Base-by-base conservation (phyloP, 2,329 filamentous ascomycete species). In the Penicillium griseofulvum region DNA sequence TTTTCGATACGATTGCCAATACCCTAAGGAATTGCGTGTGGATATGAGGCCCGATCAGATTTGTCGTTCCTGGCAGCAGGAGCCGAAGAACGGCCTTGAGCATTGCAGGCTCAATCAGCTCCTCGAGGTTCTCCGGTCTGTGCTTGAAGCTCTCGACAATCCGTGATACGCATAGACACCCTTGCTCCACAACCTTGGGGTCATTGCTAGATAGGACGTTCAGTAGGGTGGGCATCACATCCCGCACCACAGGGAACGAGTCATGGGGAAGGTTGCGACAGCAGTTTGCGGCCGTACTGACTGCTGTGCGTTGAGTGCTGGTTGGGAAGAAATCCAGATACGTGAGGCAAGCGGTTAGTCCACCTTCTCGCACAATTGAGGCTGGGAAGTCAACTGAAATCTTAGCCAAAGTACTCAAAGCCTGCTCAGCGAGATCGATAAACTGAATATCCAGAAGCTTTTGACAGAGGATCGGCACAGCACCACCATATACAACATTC, bases 291-390 rank as follows among this genome's bases (percentile, higher is more conserved):
- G 95, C 94, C 12, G 93, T 99, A 3, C 92, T 97, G 8, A 99
- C 94, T 7, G 94, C 94, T 14, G 93, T 97, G 62, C 94, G 86
- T 74, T 99, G 94, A 2, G 94, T 97, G 73, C 93, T 94, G 0
- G 94, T 99, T 16, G 93, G 89, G 68, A 99, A 99, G 76, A 99
- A 99, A 71, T 99, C 94, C 55, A 99, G 83, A 70, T 94, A 97
- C 0, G 90, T 95, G 61, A 99, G 78, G 68, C 94, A 99, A n/a
- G 94, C 94, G 1, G 90, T 96, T 59, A 99, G 80, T 11, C 94
- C 94, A 46, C 94, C 95, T 76, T 97, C 94, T 49, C 92, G 89
- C 42, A 99, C 94, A 65, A 99, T 99, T 53, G 90, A 91, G 4
- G 89, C 87, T 1, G 94, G 94, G 69, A 96, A 99, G 70, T 99